A percentile compares a stretch with the other conserved stretches of the same genome.
These are phyloP conservation scores for Acanthamoeba castellanii DNA, from an alignment of 208 protist genomes.

Conservation along the genomic window DNA sequence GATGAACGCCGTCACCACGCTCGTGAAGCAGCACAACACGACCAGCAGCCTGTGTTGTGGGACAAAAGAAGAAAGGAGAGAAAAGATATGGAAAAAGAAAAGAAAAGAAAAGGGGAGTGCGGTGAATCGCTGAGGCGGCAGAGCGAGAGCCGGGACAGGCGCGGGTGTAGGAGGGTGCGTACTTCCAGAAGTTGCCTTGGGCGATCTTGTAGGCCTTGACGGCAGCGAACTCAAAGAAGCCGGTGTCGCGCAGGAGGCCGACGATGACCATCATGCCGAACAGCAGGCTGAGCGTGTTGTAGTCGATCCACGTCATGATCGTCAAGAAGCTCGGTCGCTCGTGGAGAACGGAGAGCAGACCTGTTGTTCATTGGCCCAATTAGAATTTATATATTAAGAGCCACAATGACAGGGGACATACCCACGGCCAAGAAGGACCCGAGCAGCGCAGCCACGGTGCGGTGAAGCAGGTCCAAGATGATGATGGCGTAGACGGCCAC, in stretches of 20 bases:
- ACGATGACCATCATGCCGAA: slow-evolving; percentile 91
- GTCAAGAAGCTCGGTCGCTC: slow-evolving; percentile 33
- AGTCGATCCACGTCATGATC: slow-evolving; percentile 85
- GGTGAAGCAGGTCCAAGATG: slow-evolving; percentile 87
- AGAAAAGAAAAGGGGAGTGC: background rate
- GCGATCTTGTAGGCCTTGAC: slow-evolving; percentile 83
- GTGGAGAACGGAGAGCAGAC: slow-evolving; percentile 54
- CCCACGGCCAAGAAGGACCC: slow-evolving; percentile 83
- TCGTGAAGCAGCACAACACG: slow-evolving; percentile 70
- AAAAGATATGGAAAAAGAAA: too few species aligned
- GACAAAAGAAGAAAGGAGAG: background rate
- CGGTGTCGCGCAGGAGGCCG: slow-evolving; percentile 83
- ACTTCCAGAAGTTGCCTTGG: slow-evolving; percentile 80
- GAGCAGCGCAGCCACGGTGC: slow-evolving; percentile 85
- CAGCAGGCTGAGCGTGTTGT: slow-evolving; percentile 77
- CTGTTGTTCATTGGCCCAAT: background rate
- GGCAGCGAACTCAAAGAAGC: slow-evolving; percentile 87
- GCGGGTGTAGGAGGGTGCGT: too few species aligned
- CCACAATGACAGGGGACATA: background rate
- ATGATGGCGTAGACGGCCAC: slow-evolving; percentile 87
- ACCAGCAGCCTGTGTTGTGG: background rate
- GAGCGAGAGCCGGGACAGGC: background rate
- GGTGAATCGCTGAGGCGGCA: background rate
- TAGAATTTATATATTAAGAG: background rate
- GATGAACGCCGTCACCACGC: slow-evolving; percentile 88